Conservation (phyloP, 1,284 basidiomycete genomes). For the Pterula multifida region DNA sequence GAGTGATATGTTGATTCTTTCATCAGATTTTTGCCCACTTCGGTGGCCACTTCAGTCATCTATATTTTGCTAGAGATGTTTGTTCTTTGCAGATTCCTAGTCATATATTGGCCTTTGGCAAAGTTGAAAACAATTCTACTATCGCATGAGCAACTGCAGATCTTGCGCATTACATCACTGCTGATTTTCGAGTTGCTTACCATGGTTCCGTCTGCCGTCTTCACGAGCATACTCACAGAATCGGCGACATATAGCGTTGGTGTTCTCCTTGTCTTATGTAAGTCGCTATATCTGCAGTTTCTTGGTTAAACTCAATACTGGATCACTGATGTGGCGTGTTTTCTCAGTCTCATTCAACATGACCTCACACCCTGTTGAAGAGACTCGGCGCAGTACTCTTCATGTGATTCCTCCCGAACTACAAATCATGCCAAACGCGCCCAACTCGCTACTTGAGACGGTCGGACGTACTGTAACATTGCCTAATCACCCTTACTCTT, state of each 20-base stretch:
- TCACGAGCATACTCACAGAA: slow-evolving; percentile 28
- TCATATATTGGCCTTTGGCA: slow-evolving; percentile 15
- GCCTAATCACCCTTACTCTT: not conserved
- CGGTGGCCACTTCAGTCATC: slow-evolving; percentile 28
- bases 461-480: not conserved
- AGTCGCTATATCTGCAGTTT: slow-evolving; percentile 6
- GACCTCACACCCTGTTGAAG: not conserved
- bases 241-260: slow-evolving; percentile 38
- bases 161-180: slow-evolving; percentile 26
- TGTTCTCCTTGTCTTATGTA: slow-evolving; percentile 31
- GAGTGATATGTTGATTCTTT: too few relatives aligned
- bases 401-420: not conserved
- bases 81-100: slow-evolving; percentile 23
- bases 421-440: not conserved
- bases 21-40: slow-evolving; percentile 29
- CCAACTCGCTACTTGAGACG: not conserved
- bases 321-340: not conserved
- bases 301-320: not conserved
- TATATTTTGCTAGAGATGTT: slow-evolving; percentile 31
- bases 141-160: slow-evolving; percentile 13
- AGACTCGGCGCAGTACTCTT: not conserved
- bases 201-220: slow-evolving; percentile 26
- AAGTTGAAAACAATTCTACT: slow-evolving; percentile 6
- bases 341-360: slow-evolving; percentile 14
- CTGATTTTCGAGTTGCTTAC: slow-evolving; percentile 33